phyloP scores from a whole-genome alignment of 2,329 filamentous ascomycete genomes.

The Fusarium hainanense region DNA sequence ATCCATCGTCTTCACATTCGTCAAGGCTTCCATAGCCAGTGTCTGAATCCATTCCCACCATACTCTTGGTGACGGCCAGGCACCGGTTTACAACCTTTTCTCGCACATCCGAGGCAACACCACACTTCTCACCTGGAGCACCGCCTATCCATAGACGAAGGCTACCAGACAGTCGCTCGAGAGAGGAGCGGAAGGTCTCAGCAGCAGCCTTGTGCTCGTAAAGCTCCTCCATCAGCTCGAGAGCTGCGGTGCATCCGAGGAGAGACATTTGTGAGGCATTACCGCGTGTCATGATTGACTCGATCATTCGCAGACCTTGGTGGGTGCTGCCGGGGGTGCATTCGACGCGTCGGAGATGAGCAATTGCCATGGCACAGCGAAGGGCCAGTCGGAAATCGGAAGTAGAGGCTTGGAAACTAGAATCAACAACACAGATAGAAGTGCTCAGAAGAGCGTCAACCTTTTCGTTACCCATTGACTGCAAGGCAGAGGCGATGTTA shows the following conservation, averaged over 20 bases:
- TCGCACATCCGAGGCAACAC: slow-evolving; percentile 63
- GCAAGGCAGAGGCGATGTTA: slow-evolving; percentile 67
- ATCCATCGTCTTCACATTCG: slow-evolving; percentile 56
- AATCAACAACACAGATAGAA: slow-evolving; percentile 59
- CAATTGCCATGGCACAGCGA: slow-evolving; percentile 69
- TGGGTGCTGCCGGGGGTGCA: slow-evolving; percentile 50
- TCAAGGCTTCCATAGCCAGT: slow-evolving; percentile 70
- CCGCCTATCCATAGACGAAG: slow-evolving; percentile 72
- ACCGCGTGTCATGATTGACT: slow-evolving; percentile 59
- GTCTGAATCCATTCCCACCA: slow-evolving; percentile 70
- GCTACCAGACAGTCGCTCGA: slow-evolving; percentile 68
- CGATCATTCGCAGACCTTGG: slow-evolving; percentile 60
- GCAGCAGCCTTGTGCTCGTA: slow-evolving; percentile 59
- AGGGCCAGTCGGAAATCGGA: slow-evolving; percentile 68
- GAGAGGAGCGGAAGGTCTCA: slow-evolving; percentile 58
- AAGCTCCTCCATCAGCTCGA: slow-evolving; percentile 67
- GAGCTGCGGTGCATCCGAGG: slow-evolving; percentile 69
- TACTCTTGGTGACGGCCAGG: slow-evolving; percentile 64
- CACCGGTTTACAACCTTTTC: slow-evolving; percentile 67
- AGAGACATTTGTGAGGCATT: slow-evolving; percentile 61
- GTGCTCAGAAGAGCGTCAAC: slow-evolving; percentile 41
- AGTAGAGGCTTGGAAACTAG: slow-evolving; percentile 53
- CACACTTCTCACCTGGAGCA: slow-evolving; percentile 61
- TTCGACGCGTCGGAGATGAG: slow-evolving; percentile 63
- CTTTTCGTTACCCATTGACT: slow-evolving; percentile 57